These are phyloP conservation scores for Thelonectria rubi DNA, from an alignment of 2,329 filamentous ascomycete genomes.

Conservation along the genomic window DNA sequence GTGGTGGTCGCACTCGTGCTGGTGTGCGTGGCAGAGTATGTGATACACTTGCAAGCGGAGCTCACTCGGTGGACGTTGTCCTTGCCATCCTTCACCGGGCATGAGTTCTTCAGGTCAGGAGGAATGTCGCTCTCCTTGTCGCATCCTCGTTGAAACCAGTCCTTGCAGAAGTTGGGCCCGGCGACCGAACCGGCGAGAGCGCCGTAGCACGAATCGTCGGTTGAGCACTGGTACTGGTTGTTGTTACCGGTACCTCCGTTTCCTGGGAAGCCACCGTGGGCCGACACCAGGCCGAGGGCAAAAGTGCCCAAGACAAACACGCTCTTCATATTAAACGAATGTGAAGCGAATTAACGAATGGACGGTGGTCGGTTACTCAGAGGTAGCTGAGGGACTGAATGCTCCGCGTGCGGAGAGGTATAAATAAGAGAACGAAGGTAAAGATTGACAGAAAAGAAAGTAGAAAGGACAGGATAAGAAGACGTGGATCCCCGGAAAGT, in stretches of 20 bases:
- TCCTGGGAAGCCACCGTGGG: conserved; percentile 32
- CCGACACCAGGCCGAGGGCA: conserved; percentile 43
- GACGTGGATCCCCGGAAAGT: conserved; percentile 6
- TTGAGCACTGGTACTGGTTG: not conserved
- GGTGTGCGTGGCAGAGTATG: conserved; percentile 47
- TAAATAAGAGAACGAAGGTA: conserved; percentile 30
- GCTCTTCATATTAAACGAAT: conserved; percentile 49
- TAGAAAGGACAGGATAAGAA: conserved; percentile 7
- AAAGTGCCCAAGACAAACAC: conserved; percentile 44
- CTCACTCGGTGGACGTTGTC: conserved; percentile 27
- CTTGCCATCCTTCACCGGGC: conserved; percentile 29
- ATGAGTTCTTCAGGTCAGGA: conserved; percentile 36
- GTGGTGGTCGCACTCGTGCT: conserved; percentile 7
- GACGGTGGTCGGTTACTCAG: conserved; percentile 36
- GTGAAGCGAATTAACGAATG: conserved; percentile 40
- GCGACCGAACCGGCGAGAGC: not conserved
- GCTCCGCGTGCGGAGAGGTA: conserved; percentile 28
- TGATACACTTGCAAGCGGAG: conserved; percentile 52
- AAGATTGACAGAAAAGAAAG: conserved; percentile 30
- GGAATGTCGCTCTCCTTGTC: conserved; percentile 42
- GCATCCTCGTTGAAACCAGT: conserved; percentile 28
- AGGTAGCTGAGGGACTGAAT: conserved; percentile 33
- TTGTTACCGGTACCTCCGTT: conserved; percentile 51
- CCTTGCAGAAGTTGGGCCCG: conserved; percentile 1
- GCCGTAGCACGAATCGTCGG: not conserved